Evolutionary conservation across 257 asterid genomes (phyloP).

Genomic region (Perilla frutescens): DNA sequence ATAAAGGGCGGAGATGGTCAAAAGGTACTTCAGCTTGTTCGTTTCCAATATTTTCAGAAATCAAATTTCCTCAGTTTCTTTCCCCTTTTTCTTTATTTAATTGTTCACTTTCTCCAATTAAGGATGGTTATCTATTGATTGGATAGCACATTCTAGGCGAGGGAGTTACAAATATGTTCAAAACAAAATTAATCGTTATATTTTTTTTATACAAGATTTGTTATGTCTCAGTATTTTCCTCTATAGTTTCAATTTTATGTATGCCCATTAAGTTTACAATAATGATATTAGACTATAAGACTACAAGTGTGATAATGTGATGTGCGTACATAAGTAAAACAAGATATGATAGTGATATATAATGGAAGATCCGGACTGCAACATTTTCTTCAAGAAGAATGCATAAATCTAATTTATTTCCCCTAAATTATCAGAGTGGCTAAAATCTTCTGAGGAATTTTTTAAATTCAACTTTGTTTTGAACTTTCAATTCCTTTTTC

Average conservation of each 20-base stretch:
- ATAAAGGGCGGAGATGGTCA: slow-evolving; percentile 26
- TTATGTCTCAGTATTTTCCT: no score
- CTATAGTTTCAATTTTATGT: no score
- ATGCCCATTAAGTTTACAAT: no score
- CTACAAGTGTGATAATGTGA: no score
- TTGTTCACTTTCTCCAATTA: not conserved
- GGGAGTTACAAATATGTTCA: not conserved
- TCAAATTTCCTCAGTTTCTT: not conserved
- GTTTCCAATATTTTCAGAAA: not conserved
- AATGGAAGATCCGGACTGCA: no score
- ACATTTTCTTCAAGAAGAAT: not conserved
- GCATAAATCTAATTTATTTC: not conserved
- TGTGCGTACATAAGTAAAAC: no score
- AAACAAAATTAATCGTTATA: no score
- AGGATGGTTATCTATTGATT: not conserved
- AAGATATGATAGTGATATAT: no score
- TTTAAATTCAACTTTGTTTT: not conserved
- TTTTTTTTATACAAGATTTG: no score
- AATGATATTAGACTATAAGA: no score
- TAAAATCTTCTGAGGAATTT: not conserved
- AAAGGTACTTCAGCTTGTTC: not conserved
- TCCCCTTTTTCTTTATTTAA: not conserved
- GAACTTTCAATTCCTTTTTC: no score
- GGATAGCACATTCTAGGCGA: not conserved
- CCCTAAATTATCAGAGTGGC: not conserved